Evolutionary conservation across 2,329 filamentous ascomycete genomes (phyloP), one percentile per base, ranked within the genome.

Genomic region (Pestalotiopsis sp.): DNA sequence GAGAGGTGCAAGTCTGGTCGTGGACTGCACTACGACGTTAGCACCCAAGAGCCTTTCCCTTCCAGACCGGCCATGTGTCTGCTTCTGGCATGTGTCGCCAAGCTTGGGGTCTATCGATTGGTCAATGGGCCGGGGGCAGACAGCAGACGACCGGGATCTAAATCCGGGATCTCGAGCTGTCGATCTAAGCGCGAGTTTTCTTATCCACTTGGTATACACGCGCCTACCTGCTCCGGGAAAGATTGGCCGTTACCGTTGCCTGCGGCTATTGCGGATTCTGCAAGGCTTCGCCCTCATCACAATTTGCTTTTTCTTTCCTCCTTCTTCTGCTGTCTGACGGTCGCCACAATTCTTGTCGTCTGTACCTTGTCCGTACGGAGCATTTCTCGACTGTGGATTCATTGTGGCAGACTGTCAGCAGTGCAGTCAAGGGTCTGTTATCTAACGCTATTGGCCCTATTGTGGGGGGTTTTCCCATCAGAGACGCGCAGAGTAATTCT

Each of bases 151-250:
- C 59, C n/a, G 59, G 36, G 59, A 41, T 59, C 57, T 62, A 39
- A 20, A 36, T 39, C 27, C 36, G 14, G 59, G 36, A 39, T 36
- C 36, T 62, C 27, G n/a, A 23, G 20, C 38, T 62, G 59, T 62
- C 36, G 31, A 39, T 41, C 59, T 62, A 27, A 62, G 59, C 36
- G 38, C 31, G 27, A 39, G 36, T 39, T 17, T 12, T 62, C 59
- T 39, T 36, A 39, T 62, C 36, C 59, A 62, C 59, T 62, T 62
- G 59, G 59, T 62, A 62, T 62, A 62, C 27, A 20, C 27, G 38
- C 27, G 59, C 59, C 59, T 62, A 41, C 17, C 59, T 39, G 27
- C 13, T 62, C 59, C 59, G 7, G 59, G 59, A 62, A 41, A 20
- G 27, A 62, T 59, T 39, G 59, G 36, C 59, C 59, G 59, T 62